Percentiles rank a stretch among this genome's conserved stretches.
phyloP scores from a whole-genome alignment of 1,284 basidiomycete species.

The Sanghuangporus weigelae region DNA sequence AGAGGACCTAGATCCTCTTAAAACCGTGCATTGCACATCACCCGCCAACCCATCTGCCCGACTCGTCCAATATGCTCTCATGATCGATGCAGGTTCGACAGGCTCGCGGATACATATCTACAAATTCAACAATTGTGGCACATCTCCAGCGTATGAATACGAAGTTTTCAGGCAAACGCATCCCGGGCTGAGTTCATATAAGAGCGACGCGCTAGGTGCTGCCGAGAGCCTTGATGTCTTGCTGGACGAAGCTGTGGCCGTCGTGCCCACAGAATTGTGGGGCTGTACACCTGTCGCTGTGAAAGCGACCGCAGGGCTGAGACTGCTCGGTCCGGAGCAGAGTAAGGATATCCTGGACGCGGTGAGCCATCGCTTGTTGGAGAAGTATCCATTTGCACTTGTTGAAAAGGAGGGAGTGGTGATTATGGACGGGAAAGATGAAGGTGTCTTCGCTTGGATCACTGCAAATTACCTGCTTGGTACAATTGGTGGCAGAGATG shows the following conservation, averaged over 20 bases:
- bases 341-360: conserved; percentile 75
- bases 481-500: conserved; percentile 47
- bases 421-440: conserved; percentile 96
- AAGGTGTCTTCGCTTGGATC: conserved; percentile 98
- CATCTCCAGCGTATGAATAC: conserved; percentile 82
- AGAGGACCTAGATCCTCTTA: conserved; percentile 58
- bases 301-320: conserved; percentile 92
- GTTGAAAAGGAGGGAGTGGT: conserved; percentile 61
- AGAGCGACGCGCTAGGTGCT: conserved; percentile 55
- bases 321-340: conserved; percentile 66
- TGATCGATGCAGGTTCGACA: conserved; percentile 97
- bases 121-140: conserved; percentile 91
- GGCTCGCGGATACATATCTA: conserved; percentile 97
- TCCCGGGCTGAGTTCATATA: conserved; percentile 77
- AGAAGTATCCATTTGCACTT: conserved; percentile 73
- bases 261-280: conserved; percentile 68
- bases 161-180: conserved; percentile 87
- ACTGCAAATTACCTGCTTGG: conserved; percentile 91
- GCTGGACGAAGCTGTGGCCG: conserved; percentile 73
- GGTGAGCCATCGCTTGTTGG: conserved; percentile 61
- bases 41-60: conserved; percentile 44
- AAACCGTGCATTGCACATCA: conserved; percentile 61
- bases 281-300: conserved; percentile 87
- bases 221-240: conserved; percentile 80
- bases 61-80: conserved; percentile 89